These are phyloP conservation scores for Aspergillus mulundensis DNA, from an alignment of 495 filamentous ascomycete genomes.

Conservation along the genomic window DNA sequence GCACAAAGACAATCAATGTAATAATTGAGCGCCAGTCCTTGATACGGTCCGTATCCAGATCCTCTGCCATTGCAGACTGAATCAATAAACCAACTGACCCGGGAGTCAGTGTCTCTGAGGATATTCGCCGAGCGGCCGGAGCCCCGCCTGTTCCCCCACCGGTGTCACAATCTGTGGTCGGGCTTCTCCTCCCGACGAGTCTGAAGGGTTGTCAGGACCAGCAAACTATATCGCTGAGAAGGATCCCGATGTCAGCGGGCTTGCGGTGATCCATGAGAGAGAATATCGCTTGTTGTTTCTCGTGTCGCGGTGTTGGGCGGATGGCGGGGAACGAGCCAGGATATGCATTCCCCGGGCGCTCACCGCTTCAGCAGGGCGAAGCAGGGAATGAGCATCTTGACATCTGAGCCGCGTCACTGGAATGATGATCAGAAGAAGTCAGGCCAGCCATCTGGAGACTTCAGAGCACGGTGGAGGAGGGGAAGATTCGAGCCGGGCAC, in stretches of 20 bases:
- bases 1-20: constrained; percentile 8
- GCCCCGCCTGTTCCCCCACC: not conserved
- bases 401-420: not conserved
- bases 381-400: not conserved
- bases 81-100: not conserved
- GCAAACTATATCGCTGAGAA: not conserved
- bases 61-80: not conserved
- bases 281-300: not conserved
- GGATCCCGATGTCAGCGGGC: not conserved
- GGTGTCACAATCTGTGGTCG: not conserved
- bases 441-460: too few species aligned
- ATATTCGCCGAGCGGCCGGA: not conserved
- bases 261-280: not conserved
- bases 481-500: too few species aligned
- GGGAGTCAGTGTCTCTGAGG: not conserved
- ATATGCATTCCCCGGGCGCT: not conserved
- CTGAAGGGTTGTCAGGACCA: not conserved
- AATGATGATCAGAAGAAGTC: too few species aligned
- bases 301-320: not conserved
- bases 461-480: too few species aligned
- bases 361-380: not conserved
- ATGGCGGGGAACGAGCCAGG: not conserved
- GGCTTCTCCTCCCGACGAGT: too few species aligned
- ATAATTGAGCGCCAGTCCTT: constrained; percentile 13
- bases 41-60: constrained; percentile 5